Percentiles rank a stretch among this genome's conserved stretches.
phyloP scores from a whole-genome alignment of 768 basidiomycete genomes.

The Leccinum boreale region DNA sequence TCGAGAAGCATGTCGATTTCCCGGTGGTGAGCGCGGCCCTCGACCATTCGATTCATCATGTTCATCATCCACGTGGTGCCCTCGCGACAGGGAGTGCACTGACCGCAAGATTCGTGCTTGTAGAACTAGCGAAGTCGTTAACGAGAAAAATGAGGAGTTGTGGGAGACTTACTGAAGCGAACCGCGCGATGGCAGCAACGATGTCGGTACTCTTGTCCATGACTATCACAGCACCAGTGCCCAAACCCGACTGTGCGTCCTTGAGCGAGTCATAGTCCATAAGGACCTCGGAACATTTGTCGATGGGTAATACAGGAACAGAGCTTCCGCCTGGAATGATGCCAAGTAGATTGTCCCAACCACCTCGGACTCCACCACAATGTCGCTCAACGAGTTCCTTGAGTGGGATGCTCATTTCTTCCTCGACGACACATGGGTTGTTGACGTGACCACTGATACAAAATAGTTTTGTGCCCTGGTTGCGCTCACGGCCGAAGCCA shows the following conservation, averaged over 20 bases:
- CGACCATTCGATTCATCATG: slow-evolving; percentile 97
- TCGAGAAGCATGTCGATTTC: slow-evolving; percentile 99
- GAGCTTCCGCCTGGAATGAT: slow-evolving; percentile 95
- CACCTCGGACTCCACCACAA: slow-evolving; percentile 90
- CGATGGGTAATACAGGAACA: slow-evolving; percentile 86
- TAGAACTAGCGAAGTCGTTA: slow-evolving; percentile 65
- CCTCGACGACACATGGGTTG: slow-evolving; percentile 96
- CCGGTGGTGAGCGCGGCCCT: slow-evolving; percentile 84
- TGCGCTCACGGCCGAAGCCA: slow-evolving; percentile 84
- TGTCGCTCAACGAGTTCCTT: slow-evolving; percentile 95
- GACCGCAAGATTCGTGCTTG: slow-evolving; percentile 98
- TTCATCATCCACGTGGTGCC: slow-evolving; percentile 99
- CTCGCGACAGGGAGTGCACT: slow-evolving; percentile 92
- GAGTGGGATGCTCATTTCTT: slow-evolving; percentile 98
- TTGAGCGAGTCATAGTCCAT: slow-evolving; percentile 99
- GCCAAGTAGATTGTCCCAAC: slow-evolving; percentile 97
- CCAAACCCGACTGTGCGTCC: slow-evolving; percentile 93
- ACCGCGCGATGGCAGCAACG: slow-evolving; percentile 89
- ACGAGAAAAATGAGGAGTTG: background rate
- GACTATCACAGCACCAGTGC: slow-evolving; percentile 97
- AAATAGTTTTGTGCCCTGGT: slow-evolving; percentile 95
- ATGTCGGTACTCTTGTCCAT: slow-evolving; percentile 99
- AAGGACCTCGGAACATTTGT: slow-evolving; percentile 81
- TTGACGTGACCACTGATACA: slow-evolving; percentile 98
- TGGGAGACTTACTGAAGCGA: slow-evolving; percentile 57